Conservation (phyloP, 345 rosid species). For the Boechera retrofracta region DNA sequence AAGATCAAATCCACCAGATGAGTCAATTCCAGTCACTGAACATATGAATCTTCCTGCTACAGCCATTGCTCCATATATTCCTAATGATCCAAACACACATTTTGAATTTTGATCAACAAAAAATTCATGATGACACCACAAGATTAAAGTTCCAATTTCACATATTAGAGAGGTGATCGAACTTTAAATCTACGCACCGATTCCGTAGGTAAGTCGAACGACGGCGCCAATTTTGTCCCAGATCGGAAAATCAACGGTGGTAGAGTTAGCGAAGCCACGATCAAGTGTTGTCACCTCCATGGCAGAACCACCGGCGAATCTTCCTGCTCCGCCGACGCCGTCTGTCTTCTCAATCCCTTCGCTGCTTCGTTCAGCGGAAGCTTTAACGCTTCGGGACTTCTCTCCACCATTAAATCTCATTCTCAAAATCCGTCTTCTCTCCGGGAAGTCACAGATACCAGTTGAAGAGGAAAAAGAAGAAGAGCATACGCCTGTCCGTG, state of each 20-base stretch:
- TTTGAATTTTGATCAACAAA: not conserved
- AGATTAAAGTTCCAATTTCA: not conserved
- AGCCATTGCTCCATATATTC: constrained; percentile 94
- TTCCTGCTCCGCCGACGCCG: constrained; percentile 36
- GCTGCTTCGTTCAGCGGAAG: constrained; percentile 53
- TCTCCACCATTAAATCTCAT: constrained; percentile 39
- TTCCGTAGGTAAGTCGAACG: constrained; percentile 85
- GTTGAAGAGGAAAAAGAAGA: constrained; percentile 22
- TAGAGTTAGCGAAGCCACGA: constrained; percentile 58
- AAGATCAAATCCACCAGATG: constrained; percentile 82
- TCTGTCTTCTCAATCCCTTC: constrained; percentile 62
- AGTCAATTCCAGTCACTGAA: constrained; percentile 81
- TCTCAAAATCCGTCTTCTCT: constrained; percentile 43
- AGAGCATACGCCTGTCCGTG: constrained; percentile 45
- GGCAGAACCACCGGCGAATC: constrained; percentile 57
- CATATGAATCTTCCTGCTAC: constrained; percentile 89
- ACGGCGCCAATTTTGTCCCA: constrained; percentile 97
- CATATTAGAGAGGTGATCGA: not conserved
- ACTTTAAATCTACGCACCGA: constrained; percentile 56
- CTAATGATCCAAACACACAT: constrained; percentile 44
- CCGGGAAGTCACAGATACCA: constrained; percentile 34
- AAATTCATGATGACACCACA: too few relatives aligned
- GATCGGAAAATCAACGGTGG: constrained; percentile 66
- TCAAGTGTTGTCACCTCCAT: constrained; percentile 86
- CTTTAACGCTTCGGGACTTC: constrained; percentile 46